Evolutionary conservation across 2,329 filamentous ascomycete species (phyloP).

Genomic region (Diaporthe caulivora): DNA sequence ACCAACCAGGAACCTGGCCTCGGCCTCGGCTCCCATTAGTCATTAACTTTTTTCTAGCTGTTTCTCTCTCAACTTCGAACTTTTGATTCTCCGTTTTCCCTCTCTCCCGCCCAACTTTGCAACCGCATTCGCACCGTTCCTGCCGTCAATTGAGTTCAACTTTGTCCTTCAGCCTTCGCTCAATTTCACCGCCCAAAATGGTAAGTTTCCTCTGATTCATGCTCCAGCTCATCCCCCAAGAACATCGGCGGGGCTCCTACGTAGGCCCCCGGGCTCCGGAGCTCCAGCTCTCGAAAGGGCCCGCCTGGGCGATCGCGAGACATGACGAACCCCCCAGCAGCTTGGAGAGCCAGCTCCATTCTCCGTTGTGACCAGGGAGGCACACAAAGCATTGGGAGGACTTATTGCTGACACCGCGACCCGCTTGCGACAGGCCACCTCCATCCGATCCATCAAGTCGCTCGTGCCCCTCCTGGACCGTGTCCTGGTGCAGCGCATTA

Average conservation of each 20-base stretch:
- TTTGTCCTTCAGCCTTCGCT: not conserved
- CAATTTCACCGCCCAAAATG: conserved; percentile 4
- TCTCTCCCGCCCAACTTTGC: conserved; percentile 4
- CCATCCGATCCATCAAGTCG: conserved; percentile 94
- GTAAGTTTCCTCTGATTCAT: not conserved
- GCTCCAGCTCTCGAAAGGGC: not conserved
- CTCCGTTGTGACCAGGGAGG: too few relatives aligned
- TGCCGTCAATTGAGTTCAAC: conserved; percentile 7
- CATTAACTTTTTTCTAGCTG: conserved; percentile 40
- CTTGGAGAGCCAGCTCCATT: not conserved
- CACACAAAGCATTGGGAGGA: not conserved
- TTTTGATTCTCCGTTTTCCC: conserved; percentile 5
- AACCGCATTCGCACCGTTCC: conserved; percentile 9
- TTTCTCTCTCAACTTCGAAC: conserved; percentile 34
- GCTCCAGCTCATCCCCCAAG: not conserved
- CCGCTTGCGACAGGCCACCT: conserved; percentile 65
- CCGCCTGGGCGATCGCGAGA: not conserved
- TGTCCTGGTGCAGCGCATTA: conserved; percentile 95
- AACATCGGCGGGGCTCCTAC: not conserved
- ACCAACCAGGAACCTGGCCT: conserved; percentile 8
- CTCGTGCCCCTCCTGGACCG: conserved; percentile 97
- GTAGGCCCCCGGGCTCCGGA: not conserved
- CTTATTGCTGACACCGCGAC: not conserved
- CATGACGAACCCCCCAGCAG: not conserved
- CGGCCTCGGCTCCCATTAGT: conserved; percentile 36